Percentiles rank a stretch among this genome's conserved stretches.
Conservation (phyloP, 1,284 basidiomycete genomes). For the Pseudozyma hubeiensis region DNA sequence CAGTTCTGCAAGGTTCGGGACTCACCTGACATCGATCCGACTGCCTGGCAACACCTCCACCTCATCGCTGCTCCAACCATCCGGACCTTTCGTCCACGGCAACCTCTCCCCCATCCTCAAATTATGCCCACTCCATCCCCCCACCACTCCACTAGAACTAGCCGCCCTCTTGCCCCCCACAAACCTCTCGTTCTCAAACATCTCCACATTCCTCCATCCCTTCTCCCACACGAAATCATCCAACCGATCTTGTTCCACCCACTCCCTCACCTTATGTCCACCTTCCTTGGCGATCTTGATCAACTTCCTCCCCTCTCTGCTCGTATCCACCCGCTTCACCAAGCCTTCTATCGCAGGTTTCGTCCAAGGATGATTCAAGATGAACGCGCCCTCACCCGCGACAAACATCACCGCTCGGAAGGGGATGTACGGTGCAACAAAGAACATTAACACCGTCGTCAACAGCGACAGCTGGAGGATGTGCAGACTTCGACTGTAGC, state of each 20-base stretch:
- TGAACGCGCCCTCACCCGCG: constrained; percentile 63
- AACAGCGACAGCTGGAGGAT: constrained; percentile 63
- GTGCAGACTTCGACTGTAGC: constrained; percentile 60
- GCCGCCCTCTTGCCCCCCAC: constrained; percentile 19
- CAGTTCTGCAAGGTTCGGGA: background rate
- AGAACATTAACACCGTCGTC: constrained; percentile 57
- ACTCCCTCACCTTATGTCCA: constrained; percentile 50
- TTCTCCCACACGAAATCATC: constrained; percentile 63
- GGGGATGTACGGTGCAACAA: constrained; percentile 63
- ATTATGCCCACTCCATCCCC: constrained; percentile 53
- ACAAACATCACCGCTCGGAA: constrained; percentile 60
- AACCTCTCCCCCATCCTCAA: constrained; percentile 50
- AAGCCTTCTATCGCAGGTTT: constrained; percentile 59
- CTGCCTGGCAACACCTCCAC: constrained; percentile 49
- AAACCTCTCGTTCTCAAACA: constrained; percentile 64
- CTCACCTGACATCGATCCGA: constrained; percentile 55
- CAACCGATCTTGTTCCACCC: constrained; percentile 63
- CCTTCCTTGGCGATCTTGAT: constrained; percentile 42
- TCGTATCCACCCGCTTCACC: constrained; percentile 36
- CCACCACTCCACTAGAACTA: constrained; percentile 35
- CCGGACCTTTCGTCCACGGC: constrained; percentile 63
- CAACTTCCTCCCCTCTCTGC: constrained; percentile 40
- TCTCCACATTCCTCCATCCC: constrained; percentile 65
- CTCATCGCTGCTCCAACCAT: constrained; percentile 60
- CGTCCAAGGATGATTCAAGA: constrained; percentile 66